Percentiles rank a stretch among this genome's conserved stretches.
Evolutionary conservation across 331 rosid genomes (phyloP).

Genomic region (Acacia concinna): DNA sequence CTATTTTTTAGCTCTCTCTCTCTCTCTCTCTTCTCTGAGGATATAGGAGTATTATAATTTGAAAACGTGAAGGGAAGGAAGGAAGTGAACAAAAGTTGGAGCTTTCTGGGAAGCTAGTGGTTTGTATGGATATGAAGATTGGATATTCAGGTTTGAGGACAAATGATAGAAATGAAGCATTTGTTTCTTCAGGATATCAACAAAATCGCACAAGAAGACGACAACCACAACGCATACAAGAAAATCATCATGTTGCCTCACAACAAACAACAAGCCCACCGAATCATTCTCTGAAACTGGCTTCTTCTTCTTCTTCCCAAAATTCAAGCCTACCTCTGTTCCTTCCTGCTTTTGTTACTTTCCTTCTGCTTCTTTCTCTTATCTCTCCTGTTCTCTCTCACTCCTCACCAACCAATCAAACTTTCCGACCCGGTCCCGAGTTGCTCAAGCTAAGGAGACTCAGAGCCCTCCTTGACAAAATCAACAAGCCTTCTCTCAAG

Average conservation of each 20-base stretch:
- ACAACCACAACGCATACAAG: slow-evolving; percentile 72
- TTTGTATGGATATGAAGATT: slow-evolving; percentile 79
- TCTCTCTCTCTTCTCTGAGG: slow-evolving; percentile 25
- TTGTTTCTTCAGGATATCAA: slow-evolving; percentile 33
- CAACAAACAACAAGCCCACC: slow-evolving; percentile 46
- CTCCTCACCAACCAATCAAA: slow-evolving; percentile 50
- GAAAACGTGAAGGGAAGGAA: slow-evolving; percentile 49
- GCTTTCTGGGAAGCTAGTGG: slow-evolving; percentile 46
- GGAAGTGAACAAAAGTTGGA: slow-evolving; percentile 32
- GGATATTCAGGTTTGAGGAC: slow-evolving; percentile 52
- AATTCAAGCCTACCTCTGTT: slow-evolving; percentile 32
- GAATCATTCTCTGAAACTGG: slow-evolving; percentile 57
- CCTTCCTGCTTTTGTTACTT: slow-evolving; percentile 63
- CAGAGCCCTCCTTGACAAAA: slow-evolving; percentile 51
- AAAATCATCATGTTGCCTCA: slow-evolving; percentile 40
- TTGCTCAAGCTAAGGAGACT: slow-evolving; percentile 47
- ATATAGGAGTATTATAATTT: slow-evolving; percentile 62
- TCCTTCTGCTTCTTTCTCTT: slow-evolving; percentile 49
- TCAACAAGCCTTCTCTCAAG: slow-evolving; percentile 84
- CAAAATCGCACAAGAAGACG: slow-evolving; percentile 51
- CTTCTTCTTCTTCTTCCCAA: slow-evolving; percentile 30
- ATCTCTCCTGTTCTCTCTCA: slow-evolving; percentile 51
- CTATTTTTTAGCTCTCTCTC: slow-evolving; percentile 23
- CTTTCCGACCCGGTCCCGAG: slow-evolving; percentile 46
- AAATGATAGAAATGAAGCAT: slow-evolving; percentile 51